A percentile compares a stretch with the other conserved stretches of the same genome.
phyloP scores from a whole-genome alignment of 179 eudicot species.

The Heliamphora pulchella region DNA sequence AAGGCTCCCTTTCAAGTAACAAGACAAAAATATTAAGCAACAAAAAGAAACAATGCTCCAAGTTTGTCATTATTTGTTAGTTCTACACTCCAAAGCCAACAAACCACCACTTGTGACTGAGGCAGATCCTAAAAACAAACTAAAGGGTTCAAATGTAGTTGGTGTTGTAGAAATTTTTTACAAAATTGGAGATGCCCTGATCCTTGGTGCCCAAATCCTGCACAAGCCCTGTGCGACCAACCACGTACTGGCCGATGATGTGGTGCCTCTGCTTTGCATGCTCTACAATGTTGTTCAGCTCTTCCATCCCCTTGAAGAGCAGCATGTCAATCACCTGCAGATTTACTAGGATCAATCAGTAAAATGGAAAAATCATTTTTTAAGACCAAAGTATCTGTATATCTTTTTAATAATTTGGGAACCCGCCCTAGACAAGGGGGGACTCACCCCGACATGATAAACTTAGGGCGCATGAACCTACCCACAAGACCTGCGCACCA shows the following conservation, averaged over 20 bases:
- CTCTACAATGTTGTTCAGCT: slow-evolving; percentile 58
- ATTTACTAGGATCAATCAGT: slow-evolving; percentile 3
- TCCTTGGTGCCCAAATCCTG: slow-evolving; percentile 59
- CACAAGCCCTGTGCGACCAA: slow-evolving; percentile 46
- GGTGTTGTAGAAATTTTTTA: slow-evolving; percentile 59
- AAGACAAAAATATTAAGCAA: no score
- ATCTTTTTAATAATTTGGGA: no score
- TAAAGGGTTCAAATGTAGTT: slow-evolving; percentile 50
- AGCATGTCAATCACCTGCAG: slow-evolving; percentile 82
- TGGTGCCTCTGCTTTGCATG: slow-evolving; percentile 95
- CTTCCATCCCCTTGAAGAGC: slow-evolving; percentile 74
- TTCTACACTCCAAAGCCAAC: slow-evolving; percentile 16
- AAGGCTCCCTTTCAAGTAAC: no score
- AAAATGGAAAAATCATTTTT: neutral
- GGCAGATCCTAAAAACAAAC: neutral
- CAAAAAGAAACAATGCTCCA: neutral
- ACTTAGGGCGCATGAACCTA: no score
- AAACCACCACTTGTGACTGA: neutral
- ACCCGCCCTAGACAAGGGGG: no score
- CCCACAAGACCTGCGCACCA: no score
- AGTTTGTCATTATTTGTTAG: slow-evolving; percentile 7
- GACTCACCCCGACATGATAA: no score
- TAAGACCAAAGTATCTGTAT: no score
- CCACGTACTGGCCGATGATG: slow-evolving; percentile 77
- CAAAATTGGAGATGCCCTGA: slow-evolving; percentile 52